A percentile compares a stretch with the other conserved stretches of the same genome.
phyloP scores from a whole-genome alignment of 257 asterid genomes.

The Ophiorrhiza pumila region DNA sequence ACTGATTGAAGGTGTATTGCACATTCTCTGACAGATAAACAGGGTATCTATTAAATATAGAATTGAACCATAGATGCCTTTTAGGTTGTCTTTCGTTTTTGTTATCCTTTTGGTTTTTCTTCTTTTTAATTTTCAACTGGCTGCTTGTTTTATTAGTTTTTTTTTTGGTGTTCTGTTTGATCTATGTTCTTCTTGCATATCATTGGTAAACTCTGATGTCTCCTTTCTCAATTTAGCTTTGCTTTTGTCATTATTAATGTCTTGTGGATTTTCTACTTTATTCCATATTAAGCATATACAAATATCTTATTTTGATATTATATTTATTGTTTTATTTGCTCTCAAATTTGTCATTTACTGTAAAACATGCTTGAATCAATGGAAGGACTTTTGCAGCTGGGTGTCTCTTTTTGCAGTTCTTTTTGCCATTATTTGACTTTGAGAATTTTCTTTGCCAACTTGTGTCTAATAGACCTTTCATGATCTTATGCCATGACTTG shows the following conservation, averaged over 20 bases:
- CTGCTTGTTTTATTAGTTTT: no score
- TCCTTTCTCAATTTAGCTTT: slow-evolving; percentile 1
- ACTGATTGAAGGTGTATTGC: not conserved
- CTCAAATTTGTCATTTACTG: not conserved
- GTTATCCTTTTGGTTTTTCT: not conserved
- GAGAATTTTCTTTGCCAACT: not conserved
- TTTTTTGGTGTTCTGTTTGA: not conserved
- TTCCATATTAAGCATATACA: not conserved
- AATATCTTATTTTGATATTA: not conserved
- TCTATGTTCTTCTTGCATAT: not conserved
- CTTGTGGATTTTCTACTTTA: not conserved
- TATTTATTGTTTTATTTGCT: no score
- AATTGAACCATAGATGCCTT: not conserved
- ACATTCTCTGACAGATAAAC: not conserved
- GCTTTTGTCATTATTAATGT: not conserved
- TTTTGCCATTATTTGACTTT: not conserved
- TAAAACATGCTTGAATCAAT: not conserved
- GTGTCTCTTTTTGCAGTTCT: not conserved
- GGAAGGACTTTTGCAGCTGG: not conserved
- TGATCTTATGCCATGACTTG: not conserved
- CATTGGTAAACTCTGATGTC: not conserved
- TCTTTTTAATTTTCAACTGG: not conserved
- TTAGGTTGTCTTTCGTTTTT: not conserved
- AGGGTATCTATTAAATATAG: not conserved
- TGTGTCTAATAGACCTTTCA: not conserved